These are phyloP conservation scores for Pseudogymnoascus pannorum DNA, from an alignment of 2,329 filamentous ascomycete genomes.

Conservation along the genomic window DNA sequence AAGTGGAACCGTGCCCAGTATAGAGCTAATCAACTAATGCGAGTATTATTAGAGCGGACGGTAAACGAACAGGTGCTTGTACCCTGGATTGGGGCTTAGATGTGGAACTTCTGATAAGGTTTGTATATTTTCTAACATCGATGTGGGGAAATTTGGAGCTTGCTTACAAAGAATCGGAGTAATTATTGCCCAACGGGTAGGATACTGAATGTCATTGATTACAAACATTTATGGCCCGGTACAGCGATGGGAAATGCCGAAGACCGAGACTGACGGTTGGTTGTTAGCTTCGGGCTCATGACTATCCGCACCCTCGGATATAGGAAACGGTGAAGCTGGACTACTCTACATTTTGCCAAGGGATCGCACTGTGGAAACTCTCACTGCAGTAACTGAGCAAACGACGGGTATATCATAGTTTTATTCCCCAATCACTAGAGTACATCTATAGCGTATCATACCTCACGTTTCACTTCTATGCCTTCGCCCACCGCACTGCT, in stretches of 20 bases:
- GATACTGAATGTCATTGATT: not conserved
- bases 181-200: not conserved
- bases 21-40: not conserved
- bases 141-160: not conserved
- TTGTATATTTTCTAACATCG: not conserved
- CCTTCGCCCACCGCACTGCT: not conserved
- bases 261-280: not conserved
- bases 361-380: not conserved
- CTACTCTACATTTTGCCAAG: not conserved
- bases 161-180: not conserved
- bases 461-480: not conserved
- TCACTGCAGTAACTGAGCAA: not conserved
- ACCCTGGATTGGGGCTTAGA: not conserved
- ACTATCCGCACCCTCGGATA: not conserved
- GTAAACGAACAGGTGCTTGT: not conserved
- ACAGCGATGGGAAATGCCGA: not conserved
- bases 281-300: not conserved
- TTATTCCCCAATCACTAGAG: not conserved
- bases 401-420: not conserved
- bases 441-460: constrained; percentile 8
- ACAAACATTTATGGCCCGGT: not conserved
- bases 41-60: not conserved
- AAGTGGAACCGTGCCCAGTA: not conserved
- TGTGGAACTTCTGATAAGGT: not conserved
- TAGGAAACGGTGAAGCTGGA: not conserved